phyloP scores from a whole-genome alignment of 495 filamentous ascomycete genomes.

The Penicillium coffeae region DNA sequence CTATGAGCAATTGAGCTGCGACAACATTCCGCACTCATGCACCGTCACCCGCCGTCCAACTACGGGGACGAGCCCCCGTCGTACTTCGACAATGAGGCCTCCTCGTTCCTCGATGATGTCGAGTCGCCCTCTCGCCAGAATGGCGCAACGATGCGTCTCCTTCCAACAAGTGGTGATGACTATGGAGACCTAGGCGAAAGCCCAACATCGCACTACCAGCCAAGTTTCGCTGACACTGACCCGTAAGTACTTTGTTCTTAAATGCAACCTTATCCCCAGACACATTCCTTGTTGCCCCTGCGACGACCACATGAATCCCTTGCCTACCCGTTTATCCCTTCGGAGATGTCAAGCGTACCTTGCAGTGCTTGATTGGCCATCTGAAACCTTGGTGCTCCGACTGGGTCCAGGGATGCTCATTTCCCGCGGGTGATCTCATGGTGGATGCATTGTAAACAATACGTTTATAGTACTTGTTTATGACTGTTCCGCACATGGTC shows the following conservation, averaged over 20 bases:
- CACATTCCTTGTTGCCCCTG: constrained; percentile 24
- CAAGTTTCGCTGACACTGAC: constrained; percentile 29
- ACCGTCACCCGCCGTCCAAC: constrained; percentile 26
- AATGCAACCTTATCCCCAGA: constrained; percentile 7
- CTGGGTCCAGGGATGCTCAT: not conserved
- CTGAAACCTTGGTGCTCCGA: not conserved
- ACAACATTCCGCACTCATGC: constrained; percentile 27
- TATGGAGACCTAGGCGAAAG: constrained; percentile 24
- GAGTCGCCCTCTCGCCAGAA: constrained; percentile 29
- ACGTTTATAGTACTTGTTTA: constrained; percentile 8
- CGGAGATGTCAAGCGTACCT: constrained; percentile 4
- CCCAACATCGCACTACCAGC: constrained; percentile 16
- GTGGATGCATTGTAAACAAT: constrained; percentile 6
- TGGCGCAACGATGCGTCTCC: constrained; percentile 58
- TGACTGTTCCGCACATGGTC: constrained; percentile 1
- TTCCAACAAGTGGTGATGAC: constrained; percentile 50
- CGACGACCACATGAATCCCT: constrained; percentile 8
- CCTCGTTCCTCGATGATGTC: constrained; percentile 30
- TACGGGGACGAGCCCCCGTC: constrained; percentile 44
- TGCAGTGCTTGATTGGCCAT: constrained; percentile 4
- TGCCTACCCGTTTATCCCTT: constrained; percentile 11
- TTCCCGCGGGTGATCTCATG: not conserved
- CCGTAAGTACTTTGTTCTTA: constrained; percentile 33
- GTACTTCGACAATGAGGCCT: constrained; percentile 32
- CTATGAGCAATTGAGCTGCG: constrained; percentile 27